A percentile compares a stretch with the other conserved stretches of the same genome.
These are phyloP conservation scores for Beauveria rudraprayagi DNA, from an alignment of 2,329 filamentous ascomycete genomes.

Conservation along the genomic window DNA sequence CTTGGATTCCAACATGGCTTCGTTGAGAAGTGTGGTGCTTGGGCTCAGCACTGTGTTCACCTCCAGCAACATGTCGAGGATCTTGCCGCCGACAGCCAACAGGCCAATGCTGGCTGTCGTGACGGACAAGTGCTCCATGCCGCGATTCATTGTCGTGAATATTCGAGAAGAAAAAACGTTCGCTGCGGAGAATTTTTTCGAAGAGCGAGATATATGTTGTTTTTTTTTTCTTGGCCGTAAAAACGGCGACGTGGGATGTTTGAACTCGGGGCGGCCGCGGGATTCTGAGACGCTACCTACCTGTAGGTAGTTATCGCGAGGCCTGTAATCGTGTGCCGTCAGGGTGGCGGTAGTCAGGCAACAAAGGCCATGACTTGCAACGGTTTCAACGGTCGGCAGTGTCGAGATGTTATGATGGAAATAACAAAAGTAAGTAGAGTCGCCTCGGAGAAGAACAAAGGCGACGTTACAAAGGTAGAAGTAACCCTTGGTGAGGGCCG, in stretches of 20 bases:
- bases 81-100: slow-evolving; percentile 26
- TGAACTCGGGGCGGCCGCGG: slow-evolving; percentile 4
- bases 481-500: not conserved
- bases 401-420: not conserved
- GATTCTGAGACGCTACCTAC: slow-evolving; percentile 3
- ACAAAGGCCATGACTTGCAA: slow-evolving; percentile 1
- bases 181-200: not conserved
- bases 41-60: slow-evolving; percentile 24
- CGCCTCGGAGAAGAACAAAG: not conserved
- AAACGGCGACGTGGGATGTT: slow-evolving; percentile 8
- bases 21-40: slow-evolving; percentile 21
- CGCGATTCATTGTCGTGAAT: not conserved
- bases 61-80: slow-evolving; percentile 27
- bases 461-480: not conserved
- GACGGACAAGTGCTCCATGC: slow-evolving; percentile 24
- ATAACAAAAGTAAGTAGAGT: not conserved
- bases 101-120: slow-evolving; percentile 30
- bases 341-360: slow-evolving; percentile 9
- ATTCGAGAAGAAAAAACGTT: not conserved
- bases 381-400: not conserved
- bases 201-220: not conserved
- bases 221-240: not conserved
- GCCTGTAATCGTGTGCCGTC: slow-evolving; percentile 8
- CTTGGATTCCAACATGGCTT: slow-evolving; percentile 27
- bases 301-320: not conserved